phyloP scores from a whole-genome alignment of 2,329 filamentous ascomycete genomes.

The Fusarium avenaceum region DNA sequence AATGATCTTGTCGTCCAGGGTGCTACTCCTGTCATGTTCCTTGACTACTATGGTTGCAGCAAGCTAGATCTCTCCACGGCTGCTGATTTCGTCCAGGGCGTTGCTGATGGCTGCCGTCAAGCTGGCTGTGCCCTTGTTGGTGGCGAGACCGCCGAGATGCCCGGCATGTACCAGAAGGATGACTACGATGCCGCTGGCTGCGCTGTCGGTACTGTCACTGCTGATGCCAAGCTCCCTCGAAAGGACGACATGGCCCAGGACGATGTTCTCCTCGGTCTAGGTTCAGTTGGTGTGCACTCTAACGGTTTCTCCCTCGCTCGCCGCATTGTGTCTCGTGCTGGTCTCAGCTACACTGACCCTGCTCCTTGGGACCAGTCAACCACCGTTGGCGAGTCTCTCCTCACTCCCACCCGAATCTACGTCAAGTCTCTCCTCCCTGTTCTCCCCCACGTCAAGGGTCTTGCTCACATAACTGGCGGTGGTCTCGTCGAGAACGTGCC shows the following conservation, averaged over 20 bases:
- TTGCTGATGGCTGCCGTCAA: slow-evolving; percentile 87
- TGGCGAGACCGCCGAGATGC: slow-evolving; percentile 98
- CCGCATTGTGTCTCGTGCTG: slow-evolving; percentile 82
- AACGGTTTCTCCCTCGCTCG: slow-evolving; percentile 98
- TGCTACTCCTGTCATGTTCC: slow-evolving; percentile 93
- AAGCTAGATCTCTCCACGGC: slow-evolving; percentile 83
- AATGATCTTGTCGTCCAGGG: slow-evolving; percentile 98
- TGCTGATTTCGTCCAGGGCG: slow-evolving; percentile 89
- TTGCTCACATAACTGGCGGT: slow-evolving; percentile 97
- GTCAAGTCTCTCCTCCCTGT: slow-evolving; percentile 83
- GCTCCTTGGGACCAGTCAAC: slow-evolving; percentile 80
- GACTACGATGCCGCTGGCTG: slow-evolving; percentile 95
- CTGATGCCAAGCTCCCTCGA: slow-evolving; percentile 79
- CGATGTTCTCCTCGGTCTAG: slow-evolving; percentile 87
- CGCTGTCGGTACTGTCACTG: slow-evolving; percentile 85
- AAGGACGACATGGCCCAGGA: slow-evolving; percentile 81
- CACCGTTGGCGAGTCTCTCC: slow-evolving; percentile 79
- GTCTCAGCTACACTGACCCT: slow-evolving; percentile 76
- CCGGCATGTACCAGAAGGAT: slow-evolving; percentile 87
- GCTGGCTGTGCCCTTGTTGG: slow-evolving; percentile 93
- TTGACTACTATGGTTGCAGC: slow-evolving; percentile 97
- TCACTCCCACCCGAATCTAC: slow-evolving; percentile 94
- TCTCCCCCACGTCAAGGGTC: slow-evolving; percentile 81
- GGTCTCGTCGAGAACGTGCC: slow-evolving; percentile 95
- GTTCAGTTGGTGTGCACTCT: slow-evolving; percentile 89